Conservation (phyloP, 768 basidiomycete genomes). For the Panaeolus papilionaceus region DNA sequence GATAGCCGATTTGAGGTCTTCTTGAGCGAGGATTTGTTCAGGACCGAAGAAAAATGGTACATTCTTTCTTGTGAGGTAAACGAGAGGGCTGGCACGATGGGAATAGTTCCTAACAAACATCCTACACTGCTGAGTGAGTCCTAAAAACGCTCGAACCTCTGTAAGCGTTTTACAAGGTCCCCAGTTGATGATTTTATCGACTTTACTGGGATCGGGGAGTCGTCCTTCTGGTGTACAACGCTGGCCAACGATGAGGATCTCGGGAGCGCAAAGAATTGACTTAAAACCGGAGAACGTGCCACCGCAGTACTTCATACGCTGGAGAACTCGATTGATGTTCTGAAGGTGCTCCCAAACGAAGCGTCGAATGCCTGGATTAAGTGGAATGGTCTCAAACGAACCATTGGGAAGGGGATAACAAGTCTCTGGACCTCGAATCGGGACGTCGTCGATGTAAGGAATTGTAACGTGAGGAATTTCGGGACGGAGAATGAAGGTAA, state of each 20-base stretch:
- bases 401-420: conserved; percentile 36
- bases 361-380: conserved; percentile 40
- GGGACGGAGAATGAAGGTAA: conserved; percentile 37
- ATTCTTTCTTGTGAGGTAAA: conserved; percentile 29
- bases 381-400: conserved; percentile 38
- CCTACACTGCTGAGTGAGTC: conserved; percentile 26
- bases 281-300: conserved; percentile 45
- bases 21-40: too few relatives aligned
- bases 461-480: conserved; percentile 42
- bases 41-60: conserved; percentile 21
- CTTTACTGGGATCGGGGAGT: conserved; percentile 25
- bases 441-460: conserved; percentile 47
- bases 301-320: conserved; percentile 31
- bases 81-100: conserved; percentile 21
- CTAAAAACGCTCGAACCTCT: conserved; percentile 35
- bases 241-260: conserved; percentile 43
- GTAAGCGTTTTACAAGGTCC: conserved; percentile 23
- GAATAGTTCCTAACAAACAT: conserved; percentile 36
- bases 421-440: conserved; percentile 39
- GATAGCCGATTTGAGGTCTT: too few relatives aligned
- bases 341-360: too few relatives aligned
- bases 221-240: conserved; percentile 41
- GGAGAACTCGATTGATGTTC: too few relatives aligned
- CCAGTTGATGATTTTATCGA: conserved; percentile 33
- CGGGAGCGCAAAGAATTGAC: conserved; percentile 32